Conservation (phyloP, 2,329 filamentous ascomycete genomes). For the Didymosphaeria variabile region DNA sequence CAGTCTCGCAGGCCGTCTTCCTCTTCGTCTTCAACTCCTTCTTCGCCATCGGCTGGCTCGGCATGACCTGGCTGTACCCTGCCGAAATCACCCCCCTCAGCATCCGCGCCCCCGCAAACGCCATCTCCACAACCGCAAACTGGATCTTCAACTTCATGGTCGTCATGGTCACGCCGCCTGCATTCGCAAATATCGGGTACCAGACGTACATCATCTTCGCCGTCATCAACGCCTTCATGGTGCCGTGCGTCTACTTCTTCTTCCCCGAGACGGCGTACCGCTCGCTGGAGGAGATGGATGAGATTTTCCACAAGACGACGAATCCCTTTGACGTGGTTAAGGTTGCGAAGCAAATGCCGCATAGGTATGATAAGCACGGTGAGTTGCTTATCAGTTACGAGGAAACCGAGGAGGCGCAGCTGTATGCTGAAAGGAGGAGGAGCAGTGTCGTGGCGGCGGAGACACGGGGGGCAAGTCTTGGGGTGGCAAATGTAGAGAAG, state of each 20-base stretch:
- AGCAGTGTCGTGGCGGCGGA: slow-evolving; percentile 29
- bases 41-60: slow-evolving; percentile 84
- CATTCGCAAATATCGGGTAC: slow-evolving; percentile 65
- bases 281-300: slow-evolving; percentile 58
- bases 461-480: not conserved
- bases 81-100: slow-evolving; percentile 90
- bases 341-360: slow-evolving; percentile 61
- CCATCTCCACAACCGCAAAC: slow-evolving; percentile 86
- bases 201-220: slow-evolving; percentile 66
- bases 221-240: slow-evolving; percentile 64
- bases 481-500: not conserved
- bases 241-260: slow-evolving; percentile 68
- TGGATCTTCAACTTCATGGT: slow-evolving; percentile 76
- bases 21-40: slow-evolving; percentile 93
- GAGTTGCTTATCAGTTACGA: slow-evolving; percentile 64
- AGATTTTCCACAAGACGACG: slow-evolving; percentile 68
- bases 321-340: slow-evolving; percentile 60
- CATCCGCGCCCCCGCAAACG: slow-evolving; percentile 88
- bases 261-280: slow-evolving; percentile 67
- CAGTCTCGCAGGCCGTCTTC: slow-evolving; percentile 69
- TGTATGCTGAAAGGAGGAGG: slow-evolving; percentile 37
- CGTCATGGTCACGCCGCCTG: slow-evolving; percentile 71
- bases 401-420: slow-evolving; percentile 46
- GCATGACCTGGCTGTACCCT: slow-evolving; percentile 67
- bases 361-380: slow-evolving; percentile 67